These are phyloP conservation scores for Capronia americana DNA, from an alignment of 2,329 filamentous ascomycete species.

Conservation along the genomic window DNA sequence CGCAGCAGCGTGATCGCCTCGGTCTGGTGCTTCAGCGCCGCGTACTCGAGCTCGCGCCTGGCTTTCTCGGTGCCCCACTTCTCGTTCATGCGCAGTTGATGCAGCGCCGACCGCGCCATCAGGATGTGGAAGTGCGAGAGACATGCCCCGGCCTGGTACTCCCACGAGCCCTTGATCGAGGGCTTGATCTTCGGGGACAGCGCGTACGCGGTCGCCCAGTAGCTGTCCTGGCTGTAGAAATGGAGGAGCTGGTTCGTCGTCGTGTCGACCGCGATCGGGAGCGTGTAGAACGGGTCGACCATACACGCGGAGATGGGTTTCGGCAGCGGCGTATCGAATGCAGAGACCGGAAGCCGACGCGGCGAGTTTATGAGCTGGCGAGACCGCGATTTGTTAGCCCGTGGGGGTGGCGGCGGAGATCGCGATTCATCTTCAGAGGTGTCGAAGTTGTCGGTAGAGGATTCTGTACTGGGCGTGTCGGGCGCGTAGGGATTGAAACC, in stretches of 20 bases:
- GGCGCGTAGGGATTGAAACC: neutral
- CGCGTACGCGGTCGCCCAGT: slow-evolving; percentile 32
- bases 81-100: slow-evolving; percentile 31
- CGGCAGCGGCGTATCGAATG: neutral
- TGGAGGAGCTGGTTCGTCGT: slow-evolving; percentile 30
- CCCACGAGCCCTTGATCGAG: slow-evolving; percentile 32
- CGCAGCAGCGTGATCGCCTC: slow-evolving; percentile 25
- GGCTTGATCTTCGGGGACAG: slow-evolving; percentile 25
- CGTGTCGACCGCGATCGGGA: slow-evolving; percentile 26
- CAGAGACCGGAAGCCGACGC: neutral
- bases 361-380: slow-evolving; percentile 18
- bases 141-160: slow-evolving; percentile 29
- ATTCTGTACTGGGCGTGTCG: slow-evolving; percentile 3
- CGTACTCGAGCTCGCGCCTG: slow-evolving; percentile 21
- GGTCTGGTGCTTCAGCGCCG: slow-evolving; percentile 31
- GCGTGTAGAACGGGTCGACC: slow-evolving; percentile 28
- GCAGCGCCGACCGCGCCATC: slow-evolving; percentile 33
- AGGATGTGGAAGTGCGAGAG: slow-evolving; percentile 28
- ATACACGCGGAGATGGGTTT: slow-evolving; percentile 29
- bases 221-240: slow-evolving; percentile 30
- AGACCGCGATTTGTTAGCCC: neutral
- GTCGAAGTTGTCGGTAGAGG: slow-evolving; percentile 3
- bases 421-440: slow-evolving; percentile 4
- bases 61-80: slow-evolving; percentile 9
- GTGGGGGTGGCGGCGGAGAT: neutral